Evolutionary conservation across 441 rosid genomes (phyloP).

Genomic region (Adansonia rubrostipa): DNA sequence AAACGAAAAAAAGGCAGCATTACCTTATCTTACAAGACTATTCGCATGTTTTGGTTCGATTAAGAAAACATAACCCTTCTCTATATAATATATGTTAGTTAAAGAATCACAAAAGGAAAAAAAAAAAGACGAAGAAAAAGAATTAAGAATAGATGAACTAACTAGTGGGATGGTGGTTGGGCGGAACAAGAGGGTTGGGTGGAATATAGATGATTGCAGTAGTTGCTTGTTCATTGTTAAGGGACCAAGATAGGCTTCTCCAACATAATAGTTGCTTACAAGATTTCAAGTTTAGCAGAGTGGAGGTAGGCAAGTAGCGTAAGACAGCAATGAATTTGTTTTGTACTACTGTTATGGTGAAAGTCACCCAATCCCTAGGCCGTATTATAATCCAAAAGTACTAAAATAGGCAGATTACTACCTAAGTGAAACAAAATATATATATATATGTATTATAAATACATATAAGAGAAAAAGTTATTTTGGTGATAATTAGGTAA

Average conservation of each 20-base stretch:
- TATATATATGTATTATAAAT: too few relatives aligned
- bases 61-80: too few relatives aligned
- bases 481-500: too few relatives aligned
- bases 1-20: too few relatives aligned
- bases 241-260: not conserved
- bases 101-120: not conserved
- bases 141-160: not conserved
- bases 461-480: too few relatives aligned
- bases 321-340: not conserved
- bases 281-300: not conserved
- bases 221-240: not conserved
- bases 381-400: too few relatives aligned
- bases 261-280: not conserved
- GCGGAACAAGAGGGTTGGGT: not conserved
- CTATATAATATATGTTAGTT: constrained; percentile 18
- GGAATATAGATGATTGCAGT: not conserved
- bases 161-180: not conserved
- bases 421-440: too few relatives aligned
- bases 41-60: too few relatives aligned
- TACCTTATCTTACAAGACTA: too few relatives aligned
- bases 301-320: too few relatives aligned
- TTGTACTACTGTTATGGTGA: too few relatives aligned
- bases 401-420: too few relatives aligned
- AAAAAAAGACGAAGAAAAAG: not conserved
- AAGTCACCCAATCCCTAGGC: not conserved